Percentiles rank a stretch among this genome's conserved stretches.
Evolutionary conservation across 108 stramenopile species (phyloP).

Genomic region (Discostella stelligeroides): DNA sequence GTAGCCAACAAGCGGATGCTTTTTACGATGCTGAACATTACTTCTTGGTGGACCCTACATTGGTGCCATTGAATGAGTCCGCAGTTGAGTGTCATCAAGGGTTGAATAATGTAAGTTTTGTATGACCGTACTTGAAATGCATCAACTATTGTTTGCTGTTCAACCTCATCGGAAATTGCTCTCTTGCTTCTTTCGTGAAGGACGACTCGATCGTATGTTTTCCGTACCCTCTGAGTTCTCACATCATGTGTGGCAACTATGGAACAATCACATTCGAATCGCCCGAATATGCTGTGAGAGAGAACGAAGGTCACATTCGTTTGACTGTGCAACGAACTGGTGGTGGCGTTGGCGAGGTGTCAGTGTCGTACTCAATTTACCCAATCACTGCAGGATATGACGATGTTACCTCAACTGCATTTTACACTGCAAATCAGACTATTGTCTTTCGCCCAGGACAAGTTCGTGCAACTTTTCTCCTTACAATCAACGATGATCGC

Average conservation of each 20-base stretch:
- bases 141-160: not conserved
- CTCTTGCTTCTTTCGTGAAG: conserved; percentile 12
- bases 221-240: conserved; percentile 39
- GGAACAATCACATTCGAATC: conserved; percentile 62
- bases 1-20: conserved; percentile 56
- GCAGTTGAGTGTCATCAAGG: conserved; percentile 62
- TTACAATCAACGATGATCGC: conserved; percentile 69
- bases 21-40: conserved; percentile 73
- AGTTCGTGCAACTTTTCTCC: conserved; percentile 55
- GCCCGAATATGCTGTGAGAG: conserved; percentile 57
- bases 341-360: conserved; percentile 60
- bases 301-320: conserved; percentile 49
- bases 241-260: conserved; percentile 65
- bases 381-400: conserved; percentile 54
- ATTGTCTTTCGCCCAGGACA: conserved; percentile 57
- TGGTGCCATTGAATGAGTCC: conserved; percentile 40
- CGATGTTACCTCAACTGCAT: conserved; percentile 55
- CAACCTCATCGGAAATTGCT: not conserved
- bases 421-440: conserved; percentile 59
- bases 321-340: conserved; percentile 59
- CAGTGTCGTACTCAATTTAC: conserved; percentile 55
- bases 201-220: conserved; percentile 41
- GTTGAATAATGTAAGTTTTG: conserved; percentile 24
- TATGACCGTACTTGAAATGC: not conserved
- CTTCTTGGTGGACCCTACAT: conserved; percentile 36